A percentile compares a stretch with the other conserved stretches of the same genome.
phyloP scores from a whole-genome alignment of 768 basidiomycete genomes.

The Gyrodon lividus region DNA sequence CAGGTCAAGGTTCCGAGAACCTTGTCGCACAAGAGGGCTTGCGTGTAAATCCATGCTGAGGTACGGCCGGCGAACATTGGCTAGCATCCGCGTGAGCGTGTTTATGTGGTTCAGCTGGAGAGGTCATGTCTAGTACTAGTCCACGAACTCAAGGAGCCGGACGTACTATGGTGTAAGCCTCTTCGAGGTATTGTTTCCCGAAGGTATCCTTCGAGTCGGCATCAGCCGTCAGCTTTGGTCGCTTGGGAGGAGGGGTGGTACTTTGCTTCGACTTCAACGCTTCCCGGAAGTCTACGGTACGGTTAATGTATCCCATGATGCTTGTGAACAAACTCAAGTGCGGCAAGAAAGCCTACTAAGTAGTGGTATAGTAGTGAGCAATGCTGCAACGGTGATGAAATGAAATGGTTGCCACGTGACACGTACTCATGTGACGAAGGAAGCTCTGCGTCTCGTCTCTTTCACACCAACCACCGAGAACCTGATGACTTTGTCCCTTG shows the following conservation, averaged over 20 bases:
- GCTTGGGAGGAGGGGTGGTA: conserved; percentile 44
- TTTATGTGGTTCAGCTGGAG: conserved; percentile 69
- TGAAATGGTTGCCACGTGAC: conserved; percentile 24
- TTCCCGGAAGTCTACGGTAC: conserved; percentile 62
- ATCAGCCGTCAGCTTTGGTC: conserved; percentile 44
- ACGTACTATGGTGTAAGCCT: conserved; percentile 72
- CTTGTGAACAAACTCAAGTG: conserved; percentile 2
- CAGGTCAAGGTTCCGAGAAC: conserved; percentile 55
- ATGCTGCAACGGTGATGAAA: background rate
- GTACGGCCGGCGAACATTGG: conserved; percentile 81
- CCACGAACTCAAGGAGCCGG: background rate
- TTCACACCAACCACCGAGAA: conserved; percentile 22
- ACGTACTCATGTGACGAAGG: conserved; percentile 3
- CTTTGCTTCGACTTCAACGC: conserved; percentile 48
- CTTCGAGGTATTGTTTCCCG: conserved; percentile 67
- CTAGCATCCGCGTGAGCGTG: conserved; percentile 69
- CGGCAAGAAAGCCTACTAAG: too few relatives aligned
- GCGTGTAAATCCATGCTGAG: conserved; percentile 69
- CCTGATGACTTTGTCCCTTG: conserved; percentile 20
- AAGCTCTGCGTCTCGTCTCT: conserved; percentile 8
- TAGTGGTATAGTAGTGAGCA: too few relatives aligned
- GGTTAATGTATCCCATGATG: conserved; percentile 56
- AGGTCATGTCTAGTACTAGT: conserved; percentile 1
- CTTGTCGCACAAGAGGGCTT: conserved; percentile 51
- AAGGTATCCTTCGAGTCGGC: conserved; percentile 40